These are phyloP conservation scores for Ganoderma boninense DNA, from an alignment of 1,284 basidiomycete genomes.

Conservation along the genomic window DNA sequence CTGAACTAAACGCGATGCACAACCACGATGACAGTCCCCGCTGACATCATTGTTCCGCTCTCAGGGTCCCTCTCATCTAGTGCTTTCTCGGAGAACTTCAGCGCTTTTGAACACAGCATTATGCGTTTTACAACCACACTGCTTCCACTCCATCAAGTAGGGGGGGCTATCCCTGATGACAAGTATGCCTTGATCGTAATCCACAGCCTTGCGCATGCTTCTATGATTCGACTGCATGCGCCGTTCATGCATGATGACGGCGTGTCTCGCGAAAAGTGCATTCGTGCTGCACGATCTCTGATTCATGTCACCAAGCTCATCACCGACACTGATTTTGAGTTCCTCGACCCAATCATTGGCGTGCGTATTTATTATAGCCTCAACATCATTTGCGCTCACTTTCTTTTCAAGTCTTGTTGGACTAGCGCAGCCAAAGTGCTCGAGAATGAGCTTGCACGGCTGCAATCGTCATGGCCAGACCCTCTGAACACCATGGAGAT, in stretches of 20 bases:
- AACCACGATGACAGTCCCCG: background rate
- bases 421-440: conserved; percentile 70
- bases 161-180: conserved; percentile 62
- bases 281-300: conserved; percentile 64
- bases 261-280: conserved; percentile 69
- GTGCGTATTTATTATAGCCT: conserved; percentile 51
- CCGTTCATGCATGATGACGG: conserved; percentile 67
- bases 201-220: conserved; percentile 72
- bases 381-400: conserved; percentile 14
- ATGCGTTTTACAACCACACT: conserved; percentile 67
- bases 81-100: conserved; percentile 63
- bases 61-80: conserved; percentile 50
- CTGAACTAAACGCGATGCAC: background rate
- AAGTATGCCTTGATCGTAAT: conserved; percentile 65
- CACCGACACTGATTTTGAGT: conserved; percentile 68
- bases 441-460: conserved; percentile 65
- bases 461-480: conserved; percentile 64
- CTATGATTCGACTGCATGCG: conserved; percentile 73
- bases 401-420: conserved; percentile 67
- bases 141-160: conserved; percentile 70
- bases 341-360: conserved; percentile 77
- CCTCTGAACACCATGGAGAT: conserved; percentile 61
- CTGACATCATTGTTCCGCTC: background rate
- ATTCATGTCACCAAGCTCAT: conserved; percentile 68
- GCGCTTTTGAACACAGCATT: conserved; percentile 67